These are phyloP conservation scores for Neonectria ditissima DNA, from an alignment of 2,329 filamentous ascomycete genomes.

Conservation along the genomic window DNA sequence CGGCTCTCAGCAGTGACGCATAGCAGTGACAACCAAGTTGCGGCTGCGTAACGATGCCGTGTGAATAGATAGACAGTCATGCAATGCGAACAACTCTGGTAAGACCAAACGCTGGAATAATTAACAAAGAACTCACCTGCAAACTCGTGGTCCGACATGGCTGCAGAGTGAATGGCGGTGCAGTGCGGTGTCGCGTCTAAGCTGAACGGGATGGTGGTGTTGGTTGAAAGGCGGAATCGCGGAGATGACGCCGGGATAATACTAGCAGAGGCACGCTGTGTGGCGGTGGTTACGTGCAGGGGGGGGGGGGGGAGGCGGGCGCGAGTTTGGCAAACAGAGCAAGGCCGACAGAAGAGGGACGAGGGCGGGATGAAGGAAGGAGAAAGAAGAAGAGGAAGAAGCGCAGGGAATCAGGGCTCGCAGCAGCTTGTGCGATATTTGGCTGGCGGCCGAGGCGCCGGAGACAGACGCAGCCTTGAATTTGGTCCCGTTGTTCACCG, in stretches of 20 bases:
- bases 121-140: conserved; percentile 61
- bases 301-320: background rate
- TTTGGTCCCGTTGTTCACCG: background rate
- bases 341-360: background rate
- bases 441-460: background rate
- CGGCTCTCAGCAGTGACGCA: conserved; percentile 30
- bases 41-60: conserved; percentile 18
- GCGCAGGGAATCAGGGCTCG: background rate
- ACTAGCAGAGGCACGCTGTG: background rate
- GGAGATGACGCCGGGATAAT: background rate
- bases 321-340: conserved; percentile 4
- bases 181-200: conserved; percentile 3
- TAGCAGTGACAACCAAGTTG: conserved; percentile 1
- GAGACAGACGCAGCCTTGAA: background rate
- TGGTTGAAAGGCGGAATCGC: background rate
- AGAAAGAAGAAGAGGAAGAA: background rate
- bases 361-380: background rate
- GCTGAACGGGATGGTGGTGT: conserved; percentile 14
- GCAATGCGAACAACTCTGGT: conserved; percentile 2
- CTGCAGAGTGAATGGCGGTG: conserved; percentile 31
- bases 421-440: background rate
- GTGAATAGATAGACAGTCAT: conserved; percentile 7
- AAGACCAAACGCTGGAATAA: conserved; percentile 25
- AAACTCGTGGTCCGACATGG: conserved; percentile 76
- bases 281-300: conserved; percentile 18